Conservation (phyloP, 257 asterid genomes). For the Nyctanthes arbortristis region DNA sequence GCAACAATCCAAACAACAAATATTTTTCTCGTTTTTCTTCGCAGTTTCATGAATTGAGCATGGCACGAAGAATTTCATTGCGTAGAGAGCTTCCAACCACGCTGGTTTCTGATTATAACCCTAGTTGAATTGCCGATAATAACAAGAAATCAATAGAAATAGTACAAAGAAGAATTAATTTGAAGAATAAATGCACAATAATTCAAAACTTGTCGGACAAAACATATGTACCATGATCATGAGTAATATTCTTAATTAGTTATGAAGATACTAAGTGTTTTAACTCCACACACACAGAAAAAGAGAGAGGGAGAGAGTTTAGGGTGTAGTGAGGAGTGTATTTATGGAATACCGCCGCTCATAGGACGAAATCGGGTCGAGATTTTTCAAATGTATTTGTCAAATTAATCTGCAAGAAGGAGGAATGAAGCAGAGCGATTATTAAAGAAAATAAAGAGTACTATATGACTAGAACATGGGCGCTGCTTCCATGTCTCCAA, state of each 20-base stretch:
- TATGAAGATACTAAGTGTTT: conserved; percentile 10
- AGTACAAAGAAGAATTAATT: not conserved
- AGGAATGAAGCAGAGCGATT: not conserved
- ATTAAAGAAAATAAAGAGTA: not conserved
- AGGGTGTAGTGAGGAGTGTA: conserved; percentile 39
- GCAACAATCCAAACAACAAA: conserved; percentile 90
- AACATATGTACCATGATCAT: conserved; percentile 54
- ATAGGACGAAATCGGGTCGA: conserved; percentile 27
- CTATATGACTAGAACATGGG: conserved; percentile 99
- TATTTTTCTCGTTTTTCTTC: conserved; percentile 89
- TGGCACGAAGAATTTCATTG: conserved; percentile 62
- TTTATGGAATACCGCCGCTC: conserved; percentile 54
- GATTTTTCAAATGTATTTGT: too few species aligned
- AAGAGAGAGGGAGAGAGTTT: conserved; percentile 41
- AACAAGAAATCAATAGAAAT: not conserved
- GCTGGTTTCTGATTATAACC: conserved; percentile 68
- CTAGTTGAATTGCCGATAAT: conserved; percentile 37
- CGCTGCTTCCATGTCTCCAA: conserved; percentile 68
- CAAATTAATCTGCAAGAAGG: not conserved
- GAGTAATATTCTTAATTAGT: not conserved
- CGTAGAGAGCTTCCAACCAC: conserved; percentile 80
- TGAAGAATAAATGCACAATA: not conserved
- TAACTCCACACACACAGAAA: conserved; percentile 16
- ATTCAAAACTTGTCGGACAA: not conserved
- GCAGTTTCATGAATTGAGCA: conserved; percentile 75